phyloP scores from a whole-genome alignment of 2,329 filamentous ascomycete species.

The Zasmidium angulare region DNA sequence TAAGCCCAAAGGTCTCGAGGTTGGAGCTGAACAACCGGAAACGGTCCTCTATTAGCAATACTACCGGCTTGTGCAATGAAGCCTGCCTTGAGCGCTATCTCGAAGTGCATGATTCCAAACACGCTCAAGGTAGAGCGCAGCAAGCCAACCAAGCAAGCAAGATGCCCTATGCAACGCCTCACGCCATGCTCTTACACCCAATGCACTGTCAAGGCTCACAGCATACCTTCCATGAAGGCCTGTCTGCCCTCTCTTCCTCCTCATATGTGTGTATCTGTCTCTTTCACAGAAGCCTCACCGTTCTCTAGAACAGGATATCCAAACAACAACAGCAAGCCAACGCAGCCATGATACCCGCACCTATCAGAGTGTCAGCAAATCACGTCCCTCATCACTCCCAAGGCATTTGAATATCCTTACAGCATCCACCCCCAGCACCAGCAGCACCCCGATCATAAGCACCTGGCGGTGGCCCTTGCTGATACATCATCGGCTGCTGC shows the following conservation, averaged over 20 bases:
- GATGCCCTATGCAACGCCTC: not conserved
- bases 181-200: not conserved
- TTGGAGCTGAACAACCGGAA: too few relatives aligned
- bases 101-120: too few relatives aligned
- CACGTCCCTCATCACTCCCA: constrained; percentile 20
- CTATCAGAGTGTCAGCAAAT: not conserved
- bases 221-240: not conserved
- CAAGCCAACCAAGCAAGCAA: too few relatives aligned
- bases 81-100: too few relatives aligned
- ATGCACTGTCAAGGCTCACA: not conserved
- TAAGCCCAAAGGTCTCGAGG: too few relatives aligned
- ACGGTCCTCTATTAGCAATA: too few relatives aligned
- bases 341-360: constrained; percentile 21
- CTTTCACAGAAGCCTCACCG: not conserved
- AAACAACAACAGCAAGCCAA: constrained; percentile 51
- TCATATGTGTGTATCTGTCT: too few relatives aligned
- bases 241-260: not conserved
- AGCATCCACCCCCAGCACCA: constrained; percentile 39
- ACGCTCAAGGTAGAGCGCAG: too few relatives aligned
- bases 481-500: constrained; percentile 40
- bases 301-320: constrained; percentile 31
- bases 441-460: constrained; percentile 38
- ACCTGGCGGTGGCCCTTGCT: constrained; percentile 34
- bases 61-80: too few relatives aligned
- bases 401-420: constrained; percentile 46